Percentiles rank a stretch among this genome's conserved stretches.
Evolutionary conservation across 805 yeast species (phyloP).

Genomic region (Barnettozyma salicaria): DNA sequence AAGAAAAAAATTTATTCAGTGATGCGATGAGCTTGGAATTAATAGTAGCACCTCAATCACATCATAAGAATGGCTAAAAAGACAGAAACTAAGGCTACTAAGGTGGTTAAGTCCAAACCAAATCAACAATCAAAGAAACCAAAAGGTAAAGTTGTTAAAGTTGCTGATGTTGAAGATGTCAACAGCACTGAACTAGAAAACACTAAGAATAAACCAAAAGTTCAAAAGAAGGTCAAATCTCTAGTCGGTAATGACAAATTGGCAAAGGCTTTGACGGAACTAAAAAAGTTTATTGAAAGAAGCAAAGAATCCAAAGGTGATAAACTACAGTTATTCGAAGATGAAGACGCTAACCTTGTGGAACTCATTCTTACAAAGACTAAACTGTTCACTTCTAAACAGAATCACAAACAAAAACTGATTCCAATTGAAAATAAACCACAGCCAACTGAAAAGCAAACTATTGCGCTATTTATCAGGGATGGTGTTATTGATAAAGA

Average conservation of each 20-base stretch:
- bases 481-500: conserved; percentile 44
- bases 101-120: conserved; percentile 16
- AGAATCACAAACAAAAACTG: conserved; percentile 33
- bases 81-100: conserved; percentile 10
- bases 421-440: conserved; percentile 37
- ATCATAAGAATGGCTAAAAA: conserved; percentile 9
- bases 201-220: conserved; percentile 6
- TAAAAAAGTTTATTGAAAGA: conserved; percentile 50
- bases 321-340: conserved; percentile 52
- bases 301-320: conserved; percentile 30
- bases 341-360: conserved; percentile 39
- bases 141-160: conserved; percentile 26
- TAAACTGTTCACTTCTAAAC: conserved; percentile 55
- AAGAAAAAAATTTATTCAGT: conserved; percentile 14
- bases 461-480: conserved; percentile 62
- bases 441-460: conserved; percentile 33
- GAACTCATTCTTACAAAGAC: conserved; percentile 61
- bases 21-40: conserved; percentile 13
- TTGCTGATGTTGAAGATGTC: conserved; percentile 17
- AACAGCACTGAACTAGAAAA: no score
- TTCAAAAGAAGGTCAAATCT: conserved; percentile 1
- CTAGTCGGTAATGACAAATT: conserved; percentile 30
- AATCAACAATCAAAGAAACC: conserved; percentile 22
- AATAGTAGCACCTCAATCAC: neutral
- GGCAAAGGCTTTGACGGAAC: conserved; percentile 54